Conservation (phyloP, 257 asterid genomes). For the Przewalskia tangutica region DNA sequence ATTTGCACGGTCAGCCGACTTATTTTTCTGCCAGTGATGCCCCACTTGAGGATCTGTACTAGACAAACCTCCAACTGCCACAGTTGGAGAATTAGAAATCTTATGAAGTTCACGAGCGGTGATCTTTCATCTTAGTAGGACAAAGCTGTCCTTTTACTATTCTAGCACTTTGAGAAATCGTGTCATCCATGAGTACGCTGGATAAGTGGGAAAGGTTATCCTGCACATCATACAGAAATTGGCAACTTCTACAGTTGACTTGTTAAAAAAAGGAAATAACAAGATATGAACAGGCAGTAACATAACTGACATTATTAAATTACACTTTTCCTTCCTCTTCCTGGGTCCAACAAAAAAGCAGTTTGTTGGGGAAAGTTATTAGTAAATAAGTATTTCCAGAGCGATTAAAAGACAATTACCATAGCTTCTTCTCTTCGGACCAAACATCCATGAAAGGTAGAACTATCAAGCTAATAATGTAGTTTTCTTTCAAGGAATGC, state of each 20-base stretch:
- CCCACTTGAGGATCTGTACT: not conserved
- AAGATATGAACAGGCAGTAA: not conserved
- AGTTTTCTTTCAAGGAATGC: not conserved
- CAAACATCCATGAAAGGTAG: not conserved
- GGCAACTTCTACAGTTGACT: not conserved
- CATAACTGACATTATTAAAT: not conserved
- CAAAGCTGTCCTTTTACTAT: constrained; percentile 14
- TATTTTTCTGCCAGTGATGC: constrained; percentile 5
- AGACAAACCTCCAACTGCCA: not conserved
- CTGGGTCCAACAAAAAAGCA: not conserved
- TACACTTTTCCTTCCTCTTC: not conserved
- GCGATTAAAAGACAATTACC: not conserved
- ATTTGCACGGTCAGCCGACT: constrained; percentile 2
- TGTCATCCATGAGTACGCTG: constrained; percentile 2
- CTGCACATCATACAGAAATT: constrained; percentile 29
- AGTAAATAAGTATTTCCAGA: not conserved
- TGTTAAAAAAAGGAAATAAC: not conserved
- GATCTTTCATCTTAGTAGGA: constrained; percentile 10
- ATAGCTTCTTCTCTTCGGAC: not conserved
- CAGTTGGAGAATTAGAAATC: not conserved
- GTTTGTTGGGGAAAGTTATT: not conserved
- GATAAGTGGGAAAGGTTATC: constrained; percentile 15
- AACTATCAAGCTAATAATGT: not conserved
- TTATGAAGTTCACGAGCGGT: constrained; percentile 11
- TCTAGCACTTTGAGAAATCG: constrained; percentile 11